Evolutionary conservation across 2,329 filamentous ascomycete species (phyloP).

Genomic region (Penicillium sp.): DNA sequence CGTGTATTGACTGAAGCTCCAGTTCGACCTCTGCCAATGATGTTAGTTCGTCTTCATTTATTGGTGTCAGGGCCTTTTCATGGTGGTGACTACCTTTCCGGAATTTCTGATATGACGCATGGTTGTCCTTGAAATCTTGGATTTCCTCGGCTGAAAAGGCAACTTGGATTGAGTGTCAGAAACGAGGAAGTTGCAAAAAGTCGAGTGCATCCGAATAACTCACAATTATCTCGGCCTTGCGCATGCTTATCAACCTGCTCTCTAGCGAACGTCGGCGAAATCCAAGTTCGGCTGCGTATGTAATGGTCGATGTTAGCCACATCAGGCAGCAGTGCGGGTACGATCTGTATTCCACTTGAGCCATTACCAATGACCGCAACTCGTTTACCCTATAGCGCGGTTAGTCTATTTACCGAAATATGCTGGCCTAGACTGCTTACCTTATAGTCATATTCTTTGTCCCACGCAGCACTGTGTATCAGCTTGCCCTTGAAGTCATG

Average conservation of each 20-base stretch:
- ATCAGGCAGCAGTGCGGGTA: slow-evolving; percentile 42
- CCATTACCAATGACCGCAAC: slow-evolving; percentile 41
- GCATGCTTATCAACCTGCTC: slow-evolving; percentile 29
- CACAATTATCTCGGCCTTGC: slow-evolving; percentile 30
- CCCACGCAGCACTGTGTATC: slow-evolving; percentile 46
- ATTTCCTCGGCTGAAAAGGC: slow-evolving; percentile 34
- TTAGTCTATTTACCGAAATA: not conserved
- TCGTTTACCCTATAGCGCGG: slow-evolving; percentile 26
- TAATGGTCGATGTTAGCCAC: slow-evolving; percentile 38
- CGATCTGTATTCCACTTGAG: slow-evolving; percentile 42
- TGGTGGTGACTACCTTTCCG: slow-evolving; percentile 28
- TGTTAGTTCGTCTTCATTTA: not conserved
- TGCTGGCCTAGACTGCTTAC: slow-evolving; percentile 12
- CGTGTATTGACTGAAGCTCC: slow-evolving; percentile 33
- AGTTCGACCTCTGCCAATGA: slow-evolving; percentile 28
- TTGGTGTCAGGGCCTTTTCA: too few species aligned
- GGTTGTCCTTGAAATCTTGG: slow-evolving; percentile 32
- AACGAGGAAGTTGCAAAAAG: not conserved
- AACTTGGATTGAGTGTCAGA: slow-evolving; percentile 10
- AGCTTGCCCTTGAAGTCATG: slow-evolving; percentile 47
- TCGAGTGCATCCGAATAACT: slow-evolving; percentile 2
- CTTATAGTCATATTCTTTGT: slow-evolving; percentile 35
- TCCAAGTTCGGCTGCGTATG: slow-evolving; percentile 32
- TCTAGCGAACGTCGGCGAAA: slow-evolving; percentile 30
- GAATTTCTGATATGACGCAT: slow-evolving; percentile 32